These are phyloP conservation scores for Pichia pseudocactophila DNA, from an alignment of 805 yeast species.

Conservation along the genomic window DNA sequence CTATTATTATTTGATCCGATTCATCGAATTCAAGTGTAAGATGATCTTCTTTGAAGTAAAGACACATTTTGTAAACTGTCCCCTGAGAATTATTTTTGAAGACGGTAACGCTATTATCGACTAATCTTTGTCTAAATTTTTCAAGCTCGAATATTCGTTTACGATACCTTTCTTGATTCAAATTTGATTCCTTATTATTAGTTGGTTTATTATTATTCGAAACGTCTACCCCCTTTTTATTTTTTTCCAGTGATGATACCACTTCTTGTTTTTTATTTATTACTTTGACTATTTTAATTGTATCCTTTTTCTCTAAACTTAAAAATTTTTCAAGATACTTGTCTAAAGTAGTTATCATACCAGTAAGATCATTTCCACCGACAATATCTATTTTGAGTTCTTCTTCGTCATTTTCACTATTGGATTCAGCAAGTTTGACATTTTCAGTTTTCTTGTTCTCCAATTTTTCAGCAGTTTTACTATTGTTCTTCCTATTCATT, in stretches of 20 bases:
- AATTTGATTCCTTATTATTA: background rate
- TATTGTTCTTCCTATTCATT: slow-evolving; percentile 12
- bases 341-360: slow-evolving; percentile 48
- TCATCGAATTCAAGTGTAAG: slow-evolving; percentile 27
- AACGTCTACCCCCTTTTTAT: slow-evolving; percentile 1
- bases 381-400: slow-evolving; percentile 26
- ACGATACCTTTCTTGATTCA: slow-evolving; percentile 7
- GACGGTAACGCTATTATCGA: slow-evolving; percentile 13
- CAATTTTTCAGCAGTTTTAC: slow-evolving; percentile 5
- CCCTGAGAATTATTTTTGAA: slow-evolving; percentile 24
- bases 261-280: slow-evolving; percentile 14
- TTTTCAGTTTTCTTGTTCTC: slow-evolving; percentile 6
- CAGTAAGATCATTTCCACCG: slow-evolving; percentile 42
- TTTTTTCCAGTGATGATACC: slow-evolving; percentile 2
- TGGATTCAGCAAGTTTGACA: slow-evolving; percentile 11
- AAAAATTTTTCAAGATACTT: slow-evolving; percentile 49
- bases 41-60: slow-evolving; percentile 21
- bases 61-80: slow-evolving; percentile 22
- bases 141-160: slow-evolving; percentile 20
- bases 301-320: slow-evolving; percentile 48
- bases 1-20: slow-evolving; percentile 20
- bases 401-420: slow-evolving; percentile 9
- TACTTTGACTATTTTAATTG: slow-evolving; percentile 46
- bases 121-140: slow-evolving; percentile 22
- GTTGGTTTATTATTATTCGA: slow-evolving; percentile 4